phyloP scores from a whole-genome alignment of 2,329 filamentous ascomycete species.

The Pseudocercospora ulei region DNA sequence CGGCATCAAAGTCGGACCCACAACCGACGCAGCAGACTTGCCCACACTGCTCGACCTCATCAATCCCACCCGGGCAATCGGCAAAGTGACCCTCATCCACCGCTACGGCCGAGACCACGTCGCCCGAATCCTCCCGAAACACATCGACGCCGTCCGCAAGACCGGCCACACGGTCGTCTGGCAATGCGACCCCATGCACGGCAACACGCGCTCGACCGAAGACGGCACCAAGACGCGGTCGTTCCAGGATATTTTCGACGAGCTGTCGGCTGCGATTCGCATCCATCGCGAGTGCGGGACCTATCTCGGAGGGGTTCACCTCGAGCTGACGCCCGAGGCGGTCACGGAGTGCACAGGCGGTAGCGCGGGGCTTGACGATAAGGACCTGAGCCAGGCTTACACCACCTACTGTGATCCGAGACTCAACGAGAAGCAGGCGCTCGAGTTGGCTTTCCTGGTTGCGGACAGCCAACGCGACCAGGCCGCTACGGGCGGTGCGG shows the following conservation, averaged over 20 bases:
- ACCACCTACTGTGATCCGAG: constrained; percentile 92
- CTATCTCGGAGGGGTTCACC: constrained; percentile 85
- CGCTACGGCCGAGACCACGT: constrained; percentile 80
- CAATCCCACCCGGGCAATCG: constrained; percentile 70
- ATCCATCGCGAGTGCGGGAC: constrained; percentile 77
- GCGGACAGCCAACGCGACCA: constrained; percentile 48
- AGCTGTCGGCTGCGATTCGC: constrained; percentile 70
- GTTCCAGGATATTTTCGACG: constrained; percentile 80
- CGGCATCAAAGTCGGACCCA: constrained; percentile 89
- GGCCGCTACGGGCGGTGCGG: neutral
- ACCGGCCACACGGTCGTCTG: constrained; percentile 73
- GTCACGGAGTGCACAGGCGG: constrained; percentile 95
- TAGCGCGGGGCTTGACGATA: constrained; percentile 74
- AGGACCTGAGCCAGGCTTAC: constrained; percentile 82
- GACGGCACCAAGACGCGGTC: constrained; percentile 82
- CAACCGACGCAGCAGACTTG: constrained; percentile 66
- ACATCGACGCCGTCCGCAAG: constrained; percentile 79
- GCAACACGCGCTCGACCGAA: constrained; percentile 58
- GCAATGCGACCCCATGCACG: constrained; percentile 99
- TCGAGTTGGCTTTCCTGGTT: constrained; percentile 88
- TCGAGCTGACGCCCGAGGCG: constrained; percentile 89
- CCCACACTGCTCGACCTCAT: constrained; percentile 70
- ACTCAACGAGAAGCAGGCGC: constrained; percentile 92
- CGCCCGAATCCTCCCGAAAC: constrained; percentile 61
- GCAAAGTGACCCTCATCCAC: constrained; percentile 93